phyloP scores from a whole-genome alignment of 495 filamentous ascomycete species.

The Xylaria venustula region DNA sequence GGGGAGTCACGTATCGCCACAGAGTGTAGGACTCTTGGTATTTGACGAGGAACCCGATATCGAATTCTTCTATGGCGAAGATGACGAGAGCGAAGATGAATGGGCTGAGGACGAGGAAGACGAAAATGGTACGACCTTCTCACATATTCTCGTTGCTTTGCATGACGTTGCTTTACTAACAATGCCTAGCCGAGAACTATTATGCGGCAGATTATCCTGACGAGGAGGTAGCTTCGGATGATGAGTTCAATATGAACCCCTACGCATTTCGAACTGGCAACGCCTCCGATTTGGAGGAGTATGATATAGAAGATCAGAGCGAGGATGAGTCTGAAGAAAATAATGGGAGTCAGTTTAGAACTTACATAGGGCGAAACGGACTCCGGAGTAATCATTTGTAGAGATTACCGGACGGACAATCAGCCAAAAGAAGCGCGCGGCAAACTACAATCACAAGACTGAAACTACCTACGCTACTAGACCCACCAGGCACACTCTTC shows the following conservation, averaged over 20 bases:
- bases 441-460: not conserved
- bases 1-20: constrained; percentile 33
- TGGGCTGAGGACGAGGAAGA: constrained; percentile 54
- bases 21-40: constrained; percentile 49
- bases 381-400: constrained; percentile 19
- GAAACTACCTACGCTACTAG: not conserved
- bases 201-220: constrained; percentile 56
- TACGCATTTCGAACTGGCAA: constrained; percentile 46
- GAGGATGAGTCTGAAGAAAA: constrained; percentile 25
- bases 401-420: not conserved
- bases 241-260: constrained; percentile 46
- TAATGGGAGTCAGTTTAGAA: constrained; percentile 16
- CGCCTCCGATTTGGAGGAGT: constrained; percentile 47
- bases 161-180: constrained; percentile 6
- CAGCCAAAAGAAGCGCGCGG: not conserved
- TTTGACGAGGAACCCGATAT: constrained; percentile 52
- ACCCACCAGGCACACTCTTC: not conserved
- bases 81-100: constrained; percentile 45
- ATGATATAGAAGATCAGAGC: constrained; percentile 19
- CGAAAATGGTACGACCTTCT: constrained; percentile 48
- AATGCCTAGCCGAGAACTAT: constrained; percentile 50
- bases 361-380: constrained; percentile 23
- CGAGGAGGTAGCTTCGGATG: constrained; percentile 54
- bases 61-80: constrained; percentile 50
- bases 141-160: not conserved